Conservation (phyloP, 2,329 filamentous ascomycete genomes). For the Penicillium glabrum region DNA sequence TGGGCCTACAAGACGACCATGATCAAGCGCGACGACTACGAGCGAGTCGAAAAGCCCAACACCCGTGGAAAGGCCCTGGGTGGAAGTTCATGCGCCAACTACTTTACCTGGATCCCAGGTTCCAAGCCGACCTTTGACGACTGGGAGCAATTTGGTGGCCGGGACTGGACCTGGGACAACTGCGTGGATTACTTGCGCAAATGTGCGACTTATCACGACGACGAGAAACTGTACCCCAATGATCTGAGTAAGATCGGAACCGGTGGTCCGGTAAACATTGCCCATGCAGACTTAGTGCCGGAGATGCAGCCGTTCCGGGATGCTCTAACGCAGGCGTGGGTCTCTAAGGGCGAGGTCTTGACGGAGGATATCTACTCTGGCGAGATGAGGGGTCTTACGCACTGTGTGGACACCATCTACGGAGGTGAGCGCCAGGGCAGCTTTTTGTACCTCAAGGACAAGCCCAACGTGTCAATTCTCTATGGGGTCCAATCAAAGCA, state of each 20-base stretch:
- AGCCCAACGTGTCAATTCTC: constrained; percentile 58
- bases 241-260: constrained; percentile 53
- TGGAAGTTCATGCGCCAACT: constrained; percentile 60
- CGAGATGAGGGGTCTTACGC: constrained; percentile 54
- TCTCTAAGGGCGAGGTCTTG: constrained; percentile 51
- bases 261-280: constrained; percentile 54
- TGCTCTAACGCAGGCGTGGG: constrained; percentile 52
- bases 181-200: constrained; percentile 55
- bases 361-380: constrained; percentile 59
- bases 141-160: constrained; percentile 48
- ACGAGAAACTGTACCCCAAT: constrained; percentile 47
- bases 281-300: constrained; percentile 55
- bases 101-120: constrained; percentile 65
- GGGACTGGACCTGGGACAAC: constrained; percentile 58
- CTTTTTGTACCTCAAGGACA: constrained; percentile 52
- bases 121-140: constrained; percentile 57
- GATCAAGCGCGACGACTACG: constrained; percentile 55
- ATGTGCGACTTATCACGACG: constrained; percentile 58
- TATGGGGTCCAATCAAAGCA: constrained; percentile 52
- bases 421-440: constrained; percentile 55
- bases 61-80: constrained; percentile 61
- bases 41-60: constrained; percentile 63
- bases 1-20: constrained; percentile 64
- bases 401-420: constrained; percentile 59
- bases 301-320: constrained; percentile 53